phyloP scores from a whole-genome alignment of 495 filamentous ascomycete species.

The Neurospora sp. region DNA sequence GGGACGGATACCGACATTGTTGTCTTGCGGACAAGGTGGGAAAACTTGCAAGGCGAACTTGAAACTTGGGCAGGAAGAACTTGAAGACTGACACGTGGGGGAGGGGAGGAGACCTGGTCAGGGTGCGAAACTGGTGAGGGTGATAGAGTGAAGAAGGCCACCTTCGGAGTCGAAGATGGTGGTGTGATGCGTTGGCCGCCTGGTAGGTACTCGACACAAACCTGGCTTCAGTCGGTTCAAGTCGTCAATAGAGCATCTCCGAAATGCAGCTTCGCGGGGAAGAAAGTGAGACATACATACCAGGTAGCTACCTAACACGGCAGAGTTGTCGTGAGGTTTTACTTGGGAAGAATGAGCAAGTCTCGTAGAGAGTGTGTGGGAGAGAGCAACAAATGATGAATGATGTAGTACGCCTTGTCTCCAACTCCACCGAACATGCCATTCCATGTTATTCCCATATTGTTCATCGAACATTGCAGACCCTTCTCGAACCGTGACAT shows the following conservation, averaged over 20 bases:
- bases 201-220: background rate
- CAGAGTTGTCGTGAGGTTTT: background rate
- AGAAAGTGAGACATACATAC: background rate
- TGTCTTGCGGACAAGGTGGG: background rate
- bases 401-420: background rate
- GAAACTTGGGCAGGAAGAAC: background rate
- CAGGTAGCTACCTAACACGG: background rate
- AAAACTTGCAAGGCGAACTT: background rate
- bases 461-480: background rate
- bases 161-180: background rate
- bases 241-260: background rate
- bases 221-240: background rate
- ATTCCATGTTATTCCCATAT: background rate
- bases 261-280: background rate
- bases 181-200: background rate
- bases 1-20: background rate
- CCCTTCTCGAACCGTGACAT: background rate
- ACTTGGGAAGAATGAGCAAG: background rate
- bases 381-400: background rate
- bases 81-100: background rate
- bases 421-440: background rate
- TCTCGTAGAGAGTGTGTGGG: background rate
- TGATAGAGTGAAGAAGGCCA: background rate
- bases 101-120: background rate
- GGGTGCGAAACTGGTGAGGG: background rate